Base-by-base conservation (phyloP, 768 basidiomycete genomes). In the Plicaturopsis crispa region DNA sequence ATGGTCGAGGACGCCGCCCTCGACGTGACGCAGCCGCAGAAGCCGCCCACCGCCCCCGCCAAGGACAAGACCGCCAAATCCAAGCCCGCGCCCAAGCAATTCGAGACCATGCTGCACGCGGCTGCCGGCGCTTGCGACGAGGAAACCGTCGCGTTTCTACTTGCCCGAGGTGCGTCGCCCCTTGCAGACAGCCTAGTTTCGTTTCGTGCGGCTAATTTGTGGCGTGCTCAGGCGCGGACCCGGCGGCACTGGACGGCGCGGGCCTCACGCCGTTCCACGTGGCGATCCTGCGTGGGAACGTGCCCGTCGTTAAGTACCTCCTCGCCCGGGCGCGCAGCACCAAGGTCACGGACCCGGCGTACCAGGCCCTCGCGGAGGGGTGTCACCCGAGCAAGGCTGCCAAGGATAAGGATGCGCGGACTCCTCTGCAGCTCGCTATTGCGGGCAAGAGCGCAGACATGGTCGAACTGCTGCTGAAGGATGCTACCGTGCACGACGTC, bases 401-500 rank as follows among this genome's bases (percentile, higher is more conserved):
- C 24, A 43, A 52, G 14, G 60, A 61, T 41, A n/a, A n/a, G n/a
- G n/a, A n/a, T n/a, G 62, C 61, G 4, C 53, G 52, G 11, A 61
- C 61, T 1, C 63, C 62, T 21, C 50, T 64, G 37, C 60, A 63
- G 42, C 46, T 66, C 21, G 61, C 63, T 11, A 55, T 66, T 41
- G 48, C 49, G 16, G 55, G 60, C 37, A 42, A 50, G 18, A 47
- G 48, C 26, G 41, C 52, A 2, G 48, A 52, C 17, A 56, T 59
- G 24, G 52, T 63, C 12, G 48, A 59, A 24, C 51, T 65, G 39
- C 42, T 66, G 33, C 48, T 59, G 13, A 63, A 61, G 38, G 53
- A 66, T 42, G 65, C 63, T 6, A 62, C 63, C 6, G 61, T 62
- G 22, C 62, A 63, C 38, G 58, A 65, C 31, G 63, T 63, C 17